Base-by-base conservation (phyloP, 306 rosid species). In the Sesbania bispinosa region DNA sequence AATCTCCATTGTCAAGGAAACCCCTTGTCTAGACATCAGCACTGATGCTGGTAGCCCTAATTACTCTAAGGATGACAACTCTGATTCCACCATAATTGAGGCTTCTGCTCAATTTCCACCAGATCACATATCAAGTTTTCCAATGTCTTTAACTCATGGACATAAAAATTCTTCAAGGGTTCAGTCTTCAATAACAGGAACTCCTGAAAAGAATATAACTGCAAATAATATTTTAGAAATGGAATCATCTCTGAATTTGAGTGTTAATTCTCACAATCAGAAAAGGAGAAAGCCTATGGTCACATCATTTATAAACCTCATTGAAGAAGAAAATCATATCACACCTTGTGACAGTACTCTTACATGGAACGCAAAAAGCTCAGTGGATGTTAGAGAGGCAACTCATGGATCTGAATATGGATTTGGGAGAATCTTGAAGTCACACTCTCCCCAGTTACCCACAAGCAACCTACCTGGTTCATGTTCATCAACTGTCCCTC, bases 181-280 rank as follows among this genome's bases (percentile, higher is more conserved):
- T 10, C 86, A 77, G 67, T 68, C 75, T 72, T 68, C 84, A 54
- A 69, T 75, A 15, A 73, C 76, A 53, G 59, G 75, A 61, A 90
- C 94, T 51, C 94, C 96, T 45, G 85, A 80, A 69, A 93, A 73
- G 83, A 77, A 52, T 70, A 74, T 68, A 20, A 42, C 74, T 67
- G 33, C 76, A 72, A 80, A 58, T 70, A 67, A 76, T 58, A 75
- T 69, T 71, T 67, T 62, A 16, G 89, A 92, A 81, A 79, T 46
- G 65, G 98, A 90, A 26, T 87, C 88, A 6, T 76, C 79, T 73
- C 58, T 82, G 79, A 80, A 79, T 87, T 61, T 64, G 82, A 93
- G 98, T 82, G 96, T 90, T 53, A 90, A 90, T 83, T 93, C 98
- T 76, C 87, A 86, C 75, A 62, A 77, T 58, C 92, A 76, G 33